Base-by-base conservation (phyloP, 208 protist genomes). In the Lotmaria passim region DNA sequence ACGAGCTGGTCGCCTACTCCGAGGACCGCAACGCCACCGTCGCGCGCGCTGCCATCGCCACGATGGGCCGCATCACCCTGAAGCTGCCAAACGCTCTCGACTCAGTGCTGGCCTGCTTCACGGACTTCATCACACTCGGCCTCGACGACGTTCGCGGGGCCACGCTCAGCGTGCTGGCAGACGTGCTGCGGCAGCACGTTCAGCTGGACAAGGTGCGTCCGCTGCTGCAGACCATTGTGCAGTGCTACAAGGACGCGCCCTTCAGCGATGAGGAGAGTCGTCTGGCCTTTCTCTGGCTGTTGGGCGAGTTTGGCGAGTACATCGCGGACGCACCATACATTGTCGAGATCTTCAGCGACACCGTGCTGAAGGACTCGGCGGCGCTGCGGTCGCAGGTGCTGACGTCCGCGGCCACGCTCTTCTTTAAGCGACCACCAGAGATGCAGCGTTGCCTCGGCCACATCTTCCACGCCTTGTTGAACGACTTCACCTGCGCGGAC, bases 381-480 rank as follows among this genome's bases (percentile, higher is more conserved):
- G 62, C 72, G 46, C 85, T 98, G 39, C 86, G 88, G 15, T 48
- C 84, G 47, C 90, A 97, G 68, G 81, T 98, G 65, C 86, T 98
- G 3, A 94, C 95, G 12, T 75, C 94, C 12, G 65, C 86, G 14
- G 67, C 93, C 26, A 96, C 81, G 57, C 77, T 98, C 23, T 98
- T 98, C 63, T 97, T 98, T 79, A 96, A 96, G 72, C 82, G 94
- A 7, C 93, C 96, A 3, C 82, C 87, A 0, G 95, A 98, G 73
- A 88, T 95, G 80, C 90, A 98, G 70, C 56, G 36, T 7, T 81
- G 97, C 31, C 85, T 98, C 26, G 92, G 93, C 11, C 46, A 44
- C 21, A 63, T 98, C 41, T 86, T 98, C 46, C 69, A 84, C 19
- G 44, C 73, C 7, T 82, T 93, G 30, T 77, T 94, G 26, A 81